A percentile compares a stretch with the other conserved stretches of the same genome.
phyloP scores from a whole-genome alignment of 257 asterid genomes.

The Nicotiana otophora region DNA sequence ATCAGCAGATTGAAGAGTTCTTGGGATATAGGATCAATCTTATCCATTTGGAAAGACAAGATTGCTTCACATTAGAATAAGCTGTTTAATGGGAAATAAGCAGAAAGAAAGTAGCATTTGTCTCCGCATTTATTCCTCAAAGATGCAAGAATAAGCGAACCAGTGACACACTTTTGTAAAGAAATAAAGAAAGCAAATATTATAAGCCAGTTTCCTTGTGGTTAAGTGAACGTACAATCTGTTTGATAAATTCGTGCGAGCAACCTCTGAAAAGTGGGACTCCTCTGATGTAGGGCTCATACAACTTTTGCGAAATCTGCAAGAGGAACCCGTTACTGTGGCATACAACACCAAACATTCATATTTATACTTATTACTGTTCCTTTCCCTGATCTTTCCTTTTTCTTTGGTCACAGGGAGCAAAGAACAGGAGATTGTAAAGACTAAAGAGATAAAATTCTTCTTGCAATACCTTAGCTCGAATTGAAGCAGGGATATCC shows the following conservation, averaged over 20 bases:
- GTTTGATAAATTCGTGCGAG: constrained; percentile 48
- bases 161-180: neutral
- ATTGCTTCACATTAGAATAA: neutral
- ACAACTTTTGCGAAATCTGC: constrained; percentile 57
- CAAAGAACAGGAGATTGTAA: neutral
- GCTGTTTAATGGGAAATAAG: neutral
- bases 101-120: neutral
- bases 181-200: neutral
- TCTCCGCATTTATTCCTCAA: neutral
- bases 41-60: neutral
- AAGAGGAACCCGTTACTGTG: constrained; percentile 1
- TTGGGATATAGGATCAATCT: neutral
- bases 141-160: neutral
- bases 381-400: neutral
- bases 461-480: constrained; percentile 42
- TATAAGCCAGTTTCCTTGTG: neutral
- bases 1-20: neutral
- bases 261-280: constrained; percentile 58
- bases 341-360: neutral
- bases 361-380: neutral
- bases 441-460: neutral
- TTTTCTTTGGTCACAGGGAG: neutral
- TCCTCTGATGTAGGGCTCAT: constrained; percentile 39
- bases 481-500: constrained; percentile 56
- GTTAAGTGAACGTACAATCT: constrained; percentile 43